These are phyloP conservation scores for Pyrus hybrid DNA, from an alignment of 331 rosid species.

Conservation along the genomic window DNA sequence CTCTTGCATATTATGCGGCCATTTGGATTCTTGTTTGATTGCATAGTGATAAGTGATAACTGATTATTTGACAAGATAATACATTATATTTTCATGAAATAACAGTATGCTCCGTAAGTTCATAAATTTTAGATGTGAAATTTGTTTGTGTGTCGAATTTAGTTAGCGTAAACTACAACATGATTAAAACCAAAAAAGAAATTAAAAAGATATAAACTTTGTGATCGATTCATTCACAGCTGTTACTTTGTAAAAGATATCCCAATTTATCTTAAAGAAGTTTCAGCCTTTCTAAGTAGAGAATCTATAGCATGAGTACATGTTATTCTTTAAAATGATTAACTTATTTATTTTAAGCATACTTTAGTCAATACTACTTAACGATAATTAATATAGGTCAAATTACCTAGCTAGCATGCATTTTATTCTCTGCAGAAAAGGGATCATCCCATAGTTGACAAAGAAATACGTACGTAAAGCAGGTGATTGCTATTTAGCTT, in stretches of 20 bases:
- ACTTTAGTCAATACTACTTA: slow-evolving; percentile 1
- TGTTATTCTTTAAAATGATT: slow-evolving; percentile 4
- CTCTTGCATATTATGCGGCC: no score
- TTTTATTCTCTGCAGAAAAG: not conserved
- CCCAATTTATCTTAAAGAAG: slow-evolving; percentile 3
- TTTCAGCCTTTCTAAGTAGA: slow-evolving; percentile 3
- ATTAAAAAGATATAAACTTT: not conserved
- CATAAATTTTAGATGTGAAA: not conserved
- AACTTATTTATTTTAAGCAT: slow-evolving; percentile 2
- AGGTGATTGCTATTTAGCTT: not conserved
- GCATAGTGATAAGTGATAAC: no score
- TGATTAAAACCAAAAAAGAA: not conserved
- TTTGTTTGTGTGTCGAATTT: not conserved
- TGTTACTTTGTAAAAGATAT: not conserved
- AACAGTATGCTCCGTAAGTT: no score
- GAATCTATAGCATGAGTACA: slow-evolving; percentile 16
- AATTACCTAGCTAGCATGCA: not conserved
- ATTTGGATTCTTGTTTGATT: no score
- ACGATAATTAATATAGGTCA: not conserved
- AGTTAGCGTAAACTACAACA: not conserved
- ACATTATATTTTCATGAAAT: no score
- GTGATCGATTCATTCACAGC: not conserved
- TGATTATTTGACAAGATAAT: no score
- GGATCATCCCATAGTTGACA: not conserved
- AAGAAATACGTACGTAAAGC: not conserved